These are phyloP conservation scores for Aegilops umbellulata DNA, from an alignment of 176 grass and related monocot species.

Conservation along the genomic window DNA sequence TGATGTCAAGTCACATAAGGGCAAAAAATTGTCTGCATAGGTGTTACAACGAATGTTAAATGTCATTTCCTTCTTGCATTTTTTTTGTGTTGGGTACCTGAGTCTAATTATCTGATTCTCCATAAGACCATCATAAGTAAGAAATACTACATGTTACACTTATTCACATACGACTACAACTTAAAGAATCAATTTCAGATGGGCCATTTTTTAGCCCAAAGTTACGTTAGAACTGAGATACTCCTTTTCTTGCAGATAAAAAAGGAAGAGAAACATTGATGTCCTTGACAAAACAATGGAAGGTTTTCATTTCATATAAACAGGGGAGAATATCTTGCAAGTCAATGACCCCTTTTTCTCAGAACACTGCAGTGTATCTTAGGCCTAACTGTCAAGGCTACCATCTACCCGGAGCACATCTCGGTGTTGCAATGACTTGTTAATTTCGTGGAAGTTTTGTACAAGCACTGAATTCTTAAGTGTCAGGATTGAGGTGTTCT, in stretches of 20 bases:
- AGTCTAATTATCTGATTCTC: neutral
- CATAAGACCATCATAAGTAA: neutral
- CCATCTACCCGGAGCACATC: neutral
- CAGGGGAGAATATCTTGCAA: neutral
- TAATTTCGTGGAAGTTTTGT: conserved; percentile 18
- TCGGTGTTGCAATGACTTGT: conserved; percentile 17
- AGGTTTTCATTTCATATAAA: conserved; percentile 37
- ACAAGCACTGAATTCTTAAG: conserved; percentile 1
- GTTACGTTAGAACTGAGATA: neutral
- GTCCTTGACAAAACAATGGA: conserved; percentile 26
- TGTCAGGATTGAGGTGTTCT: conserved; percentile 1
- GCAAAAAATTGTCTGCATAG: neutral
- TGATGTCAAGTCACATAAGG: neutral
- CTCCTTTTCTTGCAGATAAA: conserved; percentile 26
- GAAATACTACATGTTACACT: neutral
- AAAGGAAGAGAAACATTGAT: neutral
- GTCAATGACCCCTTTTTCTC: neutral
- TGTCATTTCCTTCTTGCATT: neutral
- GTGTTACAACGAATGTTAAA: neutral
- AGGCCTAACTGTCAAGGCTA: conserved; percentile 1
- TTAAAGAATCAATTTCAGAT: neutral
- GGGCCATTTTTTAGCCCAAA: neutral
- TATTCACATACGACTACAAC: neutral
- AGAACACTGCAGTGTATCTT: conserved; percentile 9
- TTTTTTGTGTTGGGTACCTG: neutral